Conservation (phyloP, 768 basidiomycete species). For the Mycena floridula region DNA sequence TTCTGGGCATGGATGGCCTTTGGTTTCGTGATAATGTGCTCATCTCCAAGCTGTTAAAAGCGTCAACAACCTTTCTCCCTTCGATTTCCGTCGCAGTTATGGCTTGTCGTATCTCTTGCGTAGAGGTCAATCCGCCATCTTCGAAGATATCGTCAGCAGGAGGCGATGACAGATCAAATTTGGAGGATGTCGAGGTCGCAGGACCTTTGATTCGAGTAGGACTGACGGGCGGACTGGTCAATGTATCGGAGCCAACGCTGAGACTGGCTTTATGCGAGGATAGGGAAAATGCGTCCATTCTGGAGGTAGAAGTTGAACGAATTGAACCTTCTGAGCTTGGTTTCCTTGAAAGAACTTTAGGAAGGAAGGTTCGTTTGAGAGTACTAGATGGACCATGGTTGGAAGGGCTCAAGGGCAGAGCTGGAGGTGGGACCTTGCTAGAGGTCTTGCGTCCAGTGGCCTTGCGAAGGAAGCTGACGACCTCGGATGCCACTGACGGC, state of each 20-base stretch:
- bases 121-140: constrained; percentile 46
- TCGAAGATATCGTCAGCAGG: constrained; percentile 38
- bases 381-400: constrained; percentile 4
- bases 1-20: constrained; percentile 26
- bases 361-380: constrained; percentile 7
- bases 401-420: constrained; percentile 4
- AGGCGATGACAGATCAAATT: constrained; percentile 1
- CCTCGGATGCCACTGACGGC: constrained; percentile 12
- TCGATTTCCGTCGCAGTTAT: constrained; percentile 63
- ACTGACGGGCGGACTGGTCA: neutral
- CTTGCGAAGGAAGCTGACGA: constrained; percentile 31
- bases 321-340: constrained; percentile 14
- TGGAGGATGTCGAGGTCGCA: neutral
- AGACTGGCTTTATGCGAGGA: constrained; percentile 2
- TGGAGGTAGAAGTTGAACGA: constrained; percentile 14
- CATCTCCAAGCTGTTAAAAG: constrained; percentile 63
- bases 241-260: neutral
- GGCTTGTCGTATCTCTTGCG: constrained; percentile 51
- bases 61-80: constrained; percentile 53
- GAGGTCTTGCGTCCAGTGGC: constrained; percentile 30
- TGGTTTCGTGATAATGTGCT: constrained; percentile 44
- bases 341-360: constrained; percentile 17
- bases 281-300: constrained; percentile 8
- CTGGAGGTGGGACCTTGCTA: constrained; percentile 5
- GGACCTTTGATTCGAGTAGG: neutral